Base-by-base conservation (phyloP, 2,329 filamentous ascomycete species). In the Pseudogymnoascus sp. region DNA sequence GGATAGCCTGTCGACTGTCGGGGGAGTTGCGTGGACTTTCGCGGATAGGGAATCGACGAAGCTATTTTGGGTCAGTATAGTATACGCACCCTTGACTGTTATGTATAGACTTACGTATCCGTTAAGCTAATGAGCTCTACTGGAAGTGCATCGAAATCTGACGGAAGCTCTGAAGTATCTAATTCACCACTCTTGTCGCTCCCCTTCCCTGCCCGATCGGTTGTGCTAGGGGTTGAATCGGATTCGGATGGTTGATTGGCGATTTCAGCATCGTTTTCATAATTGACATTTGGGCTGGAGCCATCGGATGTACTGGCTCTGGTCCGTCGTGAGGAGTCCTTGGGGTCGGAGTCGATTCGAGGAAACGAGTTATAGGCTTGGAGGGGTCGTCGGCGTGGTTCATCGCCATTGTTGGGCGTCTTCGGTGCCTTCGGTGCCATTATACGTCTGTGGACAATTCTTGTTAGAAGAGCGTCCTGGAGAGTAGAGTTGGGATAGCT, bases 51-150 rank as follows among this genome's bases (percentile, higher is more conserved):
- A 93, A 66, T 96, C 91, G 71, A 97, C 88, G 73, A 99, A 99
- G 72, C 91, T 95, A 71, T 53, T 40, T 62, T 71, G 65, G 69
- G 69, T 63, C 68, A 56, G 37, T 61, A 59, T 60, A 56, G 37
- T 61, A 59, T 60, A 64, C 60, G 46, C 59, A 59, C 38, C 23
- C 5, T 23, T 42, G 18, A 10, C 38, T 40, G 68, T 64, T 59
- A 62, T 59, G 34, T 50, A 12, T 5, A 37, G 38, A 62, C 63
- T 34, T 79, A 92, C 91, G 90, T 90, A 75, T 97, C 93, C 18
- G 89, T 91, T 73, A 97, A 78, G 75, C 91, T 95, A 64, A 95
- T 84, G 64, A 99, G 84, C 81, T 99, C 95, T 71, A 97, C 95
- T 12, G 95, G 95, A 44, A 99, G 85, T 71, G 96, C 90, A 70